Conservation (phyloP, 768 basidiomycete genomes). For the Kwoniella dejecticola region DNA sequence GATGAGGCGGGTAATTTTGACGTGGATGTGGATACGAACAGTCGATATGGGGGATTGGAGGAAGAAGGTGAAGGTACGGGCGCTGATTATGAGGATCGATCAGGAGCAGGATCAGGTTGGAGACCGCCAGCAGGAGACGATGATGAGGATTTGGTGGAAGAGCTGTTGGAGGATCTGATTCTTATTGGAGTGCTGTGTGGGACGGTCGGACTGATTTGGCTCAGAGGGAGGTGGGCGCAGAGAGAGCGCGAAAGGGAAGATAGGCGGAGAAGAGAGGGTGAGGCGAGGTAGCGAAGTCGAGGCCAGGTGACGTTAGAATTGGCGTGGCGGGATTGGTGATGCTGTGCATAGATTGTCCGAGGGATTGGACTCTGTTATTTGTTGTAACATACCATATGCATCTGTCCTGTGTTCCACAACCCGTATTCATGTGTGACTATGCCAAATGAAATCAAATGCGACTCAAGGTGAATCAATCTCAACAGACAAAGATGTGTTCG, state of each 20-base stretch:
- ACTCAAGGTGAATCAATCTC: too few relatives aligned
- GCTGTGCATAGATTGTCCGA: too few relatives aligned
- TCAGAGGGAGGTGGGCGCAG: slow-evolving; percentile 76
- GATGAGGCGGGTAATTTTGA: not conserved
- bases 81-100: slow-evolving; percentile 12
- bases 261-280: slow-evolving; percentile 48
- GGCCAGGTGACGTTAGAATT: too few relatives aligned
- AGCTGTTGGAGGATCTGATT: slow-evolving; percentile 74
- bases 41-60: not conserved
- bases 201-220: slow-evolving; percentile 73
- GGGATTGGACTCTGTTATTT: too few relatives aligned
- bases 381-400: too few relatives aligned
- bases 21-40: not conserved
- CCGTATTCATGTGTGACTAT: too few relatives aligned
- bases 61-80: slow-evolving; percentile 11
- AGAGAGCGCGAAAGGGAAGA: slow-evolving; percentile 64
- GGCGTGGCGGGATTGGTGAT: too few relatives aligned
- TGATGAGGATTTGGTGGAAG: slow-evolving; percentile 76
- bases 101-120: slow-evolving; percentile 1
- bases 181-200: slow-evolving; percentile 71
- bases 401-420: too few relatives aligned
- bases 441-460: too few relatives aligned
- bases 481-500: too few relatives aligned
- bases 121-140: slow-evolving; percentile 15
- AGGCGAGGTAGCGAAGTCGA: slow-evolving; percentile 1